phyloP scores from a whole-genome alignment of 2,329 filamentous ascomycete genomes.

The Trichoderma sp. region DNA sequence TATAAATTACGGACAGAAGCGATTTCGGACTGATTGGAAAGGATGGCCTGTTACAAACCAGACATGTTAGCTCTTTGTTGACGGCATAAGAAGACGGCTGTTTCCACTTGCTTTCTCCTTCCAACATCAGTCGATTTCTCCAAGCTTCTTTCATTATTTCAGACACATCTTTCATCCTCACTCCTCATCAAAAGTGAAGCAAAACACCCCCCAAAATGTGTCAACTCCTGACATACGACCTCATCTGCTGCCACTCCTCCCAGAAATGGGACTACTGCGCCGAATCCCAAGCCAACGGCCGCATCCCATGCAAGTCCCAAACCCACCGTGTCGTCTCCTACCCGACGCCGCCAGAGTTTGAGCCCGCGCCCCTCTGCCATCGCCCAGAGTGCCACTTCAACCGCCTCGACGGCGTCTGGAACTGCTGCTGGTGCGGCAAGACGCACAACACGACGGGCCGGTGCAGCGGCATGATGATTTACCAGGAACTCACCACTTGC shows the following conservation, averaged over 20 bases:
- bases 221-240: slow-evolving; percentile 51
- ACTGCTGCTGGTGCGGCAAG: slow-evolving; percentile 60
- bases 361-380: slow-evolving; percentile 44
- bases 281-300: slow-evolving; percentile 41
- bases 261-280: slow-evolving; percentile 49
- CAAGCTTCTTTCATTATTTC: not conserved
- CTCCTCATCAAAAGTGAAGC: not conserved
- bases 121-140: not conserved
- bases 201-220: slow-evolving; percentile 43
- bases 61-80: not conserved
- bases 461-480: slow-evolving; percentile 56
- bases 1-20: not conserved
- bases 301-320: slow-evolving; percentile 47
- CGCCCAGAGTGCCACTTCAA: slow-evolving; percentile 51
- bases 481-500: slow-evolving; percentile 51
- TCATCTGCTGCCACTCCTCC: slow-evolving; percentile 54
- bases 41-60: not conserved
- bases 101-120: not conserved
- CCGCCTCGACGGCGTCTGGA: slow-evolving; percentile 52
- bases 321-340: slow-evolving; percentile 48
- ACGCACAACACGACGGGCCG: slow-evolving; percentile 52
- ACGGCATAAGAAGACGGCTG: not conserved
- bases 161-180: not conserved
- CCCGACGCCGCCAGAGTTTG: slow-evolving; percentile 48
- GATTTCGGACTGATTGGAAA: not conserved